phyloP scores from a whole-genome alignment of 257 asterid species.

The Ilex aquifolium region DNA sequence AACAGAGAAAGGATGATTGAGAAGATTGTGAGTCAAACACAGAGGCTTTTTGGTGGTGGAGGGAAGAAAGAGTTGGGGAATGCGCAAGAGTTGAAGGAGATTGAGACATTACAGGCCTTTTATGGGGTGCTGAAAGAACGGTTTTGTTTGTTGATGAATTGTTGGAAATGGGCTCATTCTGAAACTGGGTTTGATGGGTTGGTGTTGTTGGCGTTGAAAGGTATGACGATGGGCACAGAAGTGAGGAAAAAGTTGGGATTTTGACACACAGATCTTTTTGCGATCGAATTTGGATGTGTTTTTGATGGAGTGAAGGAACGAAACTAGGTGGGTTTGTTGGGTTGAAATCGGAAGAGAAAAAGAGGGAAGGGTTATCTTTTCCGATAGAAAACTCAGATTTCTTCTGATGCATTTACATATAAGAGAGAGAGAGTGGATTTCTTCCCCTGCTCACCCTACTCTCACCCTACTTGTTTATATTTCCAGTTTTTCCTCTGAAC shows the following conservation, averaged over 20 bases:
- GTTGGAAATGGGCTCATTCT: constrained; percentile 20
- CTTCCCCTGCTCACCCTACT: neutral
- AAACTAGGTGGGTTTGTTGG: constrained; percentile 14
- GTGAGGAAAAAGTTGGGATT: constrained; percentile 24
- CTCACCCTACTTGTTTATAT: neutral
- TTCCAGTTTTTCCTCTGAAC: neutral
- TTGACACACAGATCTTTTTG: constrained; percentile 15
- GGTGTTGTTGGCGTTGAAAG: constrained; percentile 9
- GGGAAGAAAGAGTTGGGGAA: constrained; percentile 20
- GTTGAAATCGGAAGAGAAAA: constrained; percentile 18
- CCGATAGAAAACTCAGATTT: constrained; percentile 21
- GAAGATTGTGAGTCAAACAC: constrained; percentile 12
- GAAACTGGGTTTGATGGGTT: constrained; percentile 10
- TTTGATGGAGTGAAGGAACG: neutral
- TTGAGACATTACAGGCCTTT: constrained; percentile 36
- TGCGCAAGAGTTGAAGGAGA: constrained; percentile 20
- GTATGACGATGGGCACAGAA: neutral
- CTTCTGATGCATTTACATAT: constrained; percentile 26
- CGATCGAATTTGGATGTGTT: neutral
- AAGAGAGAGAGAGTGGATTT: neutral
- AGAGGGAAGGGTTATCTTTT: constrained; percentile 11
- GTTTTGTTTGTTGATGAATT: constrained; percentile 16
- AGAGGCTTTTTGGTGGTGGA: constrained; percentile 14
- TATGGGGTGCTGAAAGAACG: constrained; percentile 30
- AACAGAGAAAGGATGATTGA: constrained; percentile 16